Conservation (phyloP, 2,329 filamentous ascomycete species). For the Helotiales sp. region DNA sequence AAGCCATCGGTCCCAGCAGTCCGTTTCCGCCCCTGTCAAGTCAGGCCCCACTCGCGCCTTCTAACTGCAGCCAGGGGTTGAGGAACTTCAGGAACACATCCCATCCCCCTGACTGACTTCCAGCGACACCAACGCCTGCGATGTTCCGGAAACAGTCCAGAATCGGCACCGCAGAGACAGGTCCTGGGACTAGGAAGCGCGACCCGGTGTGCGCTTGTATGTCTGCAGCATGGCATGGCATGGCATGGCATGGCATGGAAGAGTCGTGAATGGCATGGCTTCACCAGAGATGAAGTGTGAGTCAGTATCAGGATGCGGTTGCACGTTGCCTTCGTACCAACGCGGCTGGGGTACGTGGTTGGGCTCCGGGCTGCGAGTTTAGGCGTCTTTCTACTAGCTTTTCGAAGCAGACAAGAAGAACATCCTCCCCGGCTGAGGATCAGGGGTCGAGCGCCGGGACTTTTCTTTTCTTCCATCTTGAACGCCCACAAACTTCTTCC, state of each 20-base stretch:
- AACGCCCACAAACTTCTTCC: conserved; percentile 1
- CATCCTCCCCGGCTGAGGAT: neutral
- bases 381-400: neutral
- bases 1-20: conserved; percentile 18
- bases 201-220: neutral
- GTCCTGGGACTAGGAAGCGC: neutral
- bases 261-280: neutral
- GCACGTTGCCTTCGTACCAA: neutral
- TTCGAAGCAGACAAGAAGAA: neutral
- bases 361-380: neutral
- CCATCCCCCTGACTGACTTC: neutral
- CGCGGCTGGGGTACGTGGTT: neutral
- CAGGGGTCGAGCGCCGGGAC: neutral
- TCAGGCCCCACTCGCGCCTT: neutral
- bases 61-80: neutral
- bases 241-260: neutral
- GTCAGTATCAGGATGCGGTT: neutral
- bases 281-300: too few relatives aligned
- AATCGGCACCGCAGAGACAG: neutral
- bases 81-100: too few relatives aligned
- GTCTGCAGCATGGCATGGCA: neutral
- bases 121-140: neutral
- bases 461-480: neutral
- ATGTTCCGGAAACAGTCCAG: too few relatives aligned
- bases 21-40: conserved; percentile 15